These are phyloP conservation scores for Globisporangium acanthophoron DNA, from an alignment of 352 stramenopile species.

Conservation along the genomic window DNA sequence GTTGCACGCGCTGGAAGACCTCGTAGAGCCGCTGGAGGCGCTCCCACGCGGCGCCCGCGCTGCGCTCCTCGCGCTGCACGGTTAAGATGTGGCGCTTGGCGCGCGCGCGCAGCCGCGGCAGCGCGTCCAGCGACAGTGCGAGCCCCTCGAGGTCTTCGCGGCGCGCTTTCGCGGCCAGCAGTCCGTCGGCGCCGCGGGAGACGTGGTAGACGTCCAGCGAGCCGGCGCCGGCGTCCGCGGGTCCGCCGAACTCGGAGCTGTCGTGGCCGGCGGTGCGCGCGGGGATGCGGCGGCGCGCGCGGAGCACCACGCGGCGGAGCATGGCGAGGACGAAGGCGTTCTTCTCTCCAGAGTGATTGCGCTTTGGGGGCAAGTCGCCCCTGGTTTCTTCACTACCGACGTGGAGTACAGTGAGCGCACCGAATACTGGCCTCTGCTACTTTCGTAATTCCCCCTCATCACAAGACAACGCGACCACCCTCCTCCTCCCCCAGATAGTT, in stretches of 20 bases:
- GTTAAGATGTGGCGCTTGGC: conserved; percentile 22
- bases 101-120: conserved; percentile 7
- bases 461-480: no score
- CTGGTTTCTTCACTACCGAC: no score
- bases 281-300: conserved; percentile 51
- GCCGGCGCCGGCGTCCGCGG: conserved; percentile 15
- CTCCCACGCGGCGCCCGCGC: conserved; percentile 46
- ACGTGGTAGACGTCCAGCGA: conserved; percentile 44
- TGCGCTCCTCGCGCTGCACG: conserved; percentile 39
- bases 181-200: conserved; percentile 26
- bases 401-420: no score
- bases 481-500: no score
- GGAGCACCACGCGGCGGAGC: conserved; percentile 55
- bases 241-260: conserved; percentile 21
- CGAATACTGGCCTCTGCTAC: no score
- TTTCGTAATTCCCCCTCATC: no score
- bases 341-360: neutral
- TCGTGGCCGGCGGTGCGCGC: conserved; percentile 55
- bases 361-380: no score
- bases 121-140: conserved; percentile 9
- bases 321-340: conserved; percentile 15
- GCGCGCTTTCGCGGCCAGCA: conserved; percentile 10
- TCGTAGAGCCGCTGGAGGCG: conserved; percentile 55
- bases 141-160: conserved; percentile 12
- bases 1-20: conserved; percentile 43